Conservation (phyloP, 2,329 filamentous ascomycete genomes). For the Calonectria pseudoreteaudii region DNA sequence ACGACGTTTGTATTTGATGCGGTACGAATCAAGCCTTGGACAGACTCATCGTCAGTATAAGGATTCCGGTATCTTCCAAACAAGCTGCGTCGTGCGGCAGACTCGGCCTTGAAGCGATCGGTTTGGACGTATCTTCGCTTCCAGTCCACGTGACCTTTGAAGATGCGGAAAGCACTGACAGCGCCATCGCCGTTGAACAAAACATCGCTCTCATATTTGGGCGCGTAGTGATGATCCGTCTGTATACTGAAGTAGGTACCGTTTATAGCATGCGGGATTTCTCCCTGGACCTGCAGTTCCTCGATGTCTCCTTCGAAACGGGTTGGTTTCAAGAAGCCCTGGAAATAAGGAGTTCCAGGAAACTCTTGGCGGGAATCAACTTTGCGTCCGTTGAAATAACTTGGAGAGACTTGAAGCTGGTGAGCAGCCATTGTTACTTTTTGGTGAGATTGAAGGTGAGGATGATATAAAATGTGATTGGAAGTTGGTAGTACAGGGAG, state of each 20-base stretch:
- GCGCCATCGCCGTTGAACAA: constrained; percentile 27
- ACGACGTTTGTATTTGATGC: constrained; percentile 5
- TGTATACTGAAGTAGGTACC: not conserved
- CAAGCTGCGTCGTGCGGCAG: not conserved
- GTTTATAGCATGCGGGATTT: too few relatives aligned
- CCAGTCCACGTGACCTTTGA: not conserved
- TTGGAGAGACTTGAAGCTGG: too few relatives aligned
- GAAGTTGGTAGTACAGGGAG: too few relatives aligned
- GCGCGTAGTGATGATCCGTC: not conserved
- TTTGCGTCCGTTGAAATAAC: too few relatives aligned
- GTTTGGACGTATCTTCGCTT: not conserved
- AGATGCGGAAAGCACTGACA: constrained; percentile 1
- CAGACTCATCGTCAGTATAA: constrained; percentile 4
- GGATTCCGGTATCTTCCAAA: constrained; percentile 23
- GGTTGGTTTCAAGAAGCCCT: too few relatives aligned
- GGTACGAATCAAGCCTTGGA: not conserved
- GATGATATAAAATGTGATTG: too few relatives aligned
- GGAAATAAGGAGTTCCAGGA: too few relatives aligned
- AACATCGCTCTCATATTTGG: constrained; percentile 18
- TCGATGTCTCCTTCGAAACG: too few relatives aligned
- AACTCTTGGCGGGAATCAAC: too few relatives aligned
- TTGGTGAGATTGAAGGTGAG: too few relatives aligned
- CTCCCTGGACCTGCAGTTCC: too few relatives aligned
- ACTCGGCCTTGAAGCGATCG: not conserved
- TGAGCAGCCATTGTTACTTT: too few relatives aligned